Base-by-base conservation (phyloP, 371 early-diverging fungal species). In the Zopfochytrium polystomum region DNA sequence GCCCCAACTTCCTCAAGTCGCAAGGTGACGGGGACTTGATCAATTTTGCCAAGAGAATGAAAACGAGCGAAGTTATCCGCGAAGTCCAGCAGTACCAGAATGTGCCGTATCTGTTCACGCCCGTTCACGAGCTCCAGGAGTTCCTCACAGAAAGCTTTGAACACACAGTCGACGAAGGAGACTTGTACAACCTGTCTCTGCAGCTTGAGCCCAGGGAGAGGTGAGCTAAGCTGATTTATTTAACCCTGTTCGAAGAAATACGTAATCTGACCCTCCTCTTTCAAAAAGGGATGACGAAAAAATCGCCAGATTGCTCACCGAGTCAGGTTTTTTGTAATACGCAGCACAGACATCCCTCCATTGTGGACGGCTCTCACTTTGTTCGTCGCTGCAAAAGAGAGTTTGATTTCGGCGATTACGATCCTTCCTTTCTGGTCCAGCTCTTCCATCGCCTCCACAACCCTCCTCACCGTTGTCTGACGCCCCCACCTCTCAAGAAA, bases 41-140 rank as follows among this genome's bases (percentile, higher is more conserved):
- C 78, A 96, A 96, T 74, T 95, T 95, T 78, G 85, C 82, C 60
- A 95, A 95, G 75, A 87, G 89, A 50, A 81, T 84, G 63, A 90
- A 89, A 70, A 87, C 90, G 0, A 90, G 92, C 0, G 89, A 91
- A 55, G 87, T 92, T 30, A 87, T 96, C 71, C 86, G 90, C n/a
- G 92, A 94, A 48, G 86, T 95, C 58, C 91, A 91, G 67, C 91
- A 91, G 66, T 95, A 89, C 77, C 95, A 95, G 72, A 85, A 85
- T 31, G 82, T 83, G 2, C 87, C 90, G n/a, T 96, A 93, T 63
- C 80, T 79, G 38, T 73, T 92, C 35, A 82, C 82, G 29, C 67
- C 73, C 2, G 90, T 94, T 7, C 83, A 87, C 9, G 89, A 90
- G 70, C 74, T 95, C 33, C 91, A 92, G 66, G 73, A 84, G 31